phyloP scores from a whole-genome alignment of 164 flowering plant genomes.

The Berberis vulgaris region DNA sequence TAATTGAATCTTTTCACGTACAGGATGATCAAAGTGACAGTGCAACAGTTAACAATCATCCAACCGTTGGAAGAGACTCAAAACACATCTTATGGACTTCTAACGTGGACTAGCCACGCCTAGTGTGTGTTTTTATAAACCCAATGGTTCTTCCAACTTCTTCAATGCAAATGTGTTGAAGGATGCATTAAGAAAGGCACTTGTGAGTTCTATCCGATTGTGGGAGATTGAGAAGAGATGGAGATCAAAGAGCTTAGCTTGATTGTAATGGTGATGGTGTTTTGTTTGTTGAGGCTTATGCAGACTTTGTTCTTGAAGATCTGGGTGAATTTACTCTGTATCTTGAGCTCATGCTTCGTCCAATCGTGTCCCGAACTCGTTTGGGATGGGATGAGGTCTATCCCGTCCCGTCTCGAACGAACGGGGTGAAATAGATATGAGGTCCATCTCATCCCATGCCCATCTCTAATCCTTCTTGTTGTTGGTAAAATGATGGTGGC shows the following conservation, averaged over 20 bases:
- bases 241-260: slow-evolving; percentile 44
- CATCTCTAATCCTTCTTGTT: no score
- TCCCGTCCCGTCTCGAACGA: no score
- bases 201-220: slow-evolving; percentile 49
- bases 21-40: neutral
- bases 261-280: slow-evolving; percentile 46
- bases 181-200: neutral
- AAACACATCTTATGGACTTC: slow-evolving; percentile 11
- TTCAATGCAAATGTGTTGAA: slow-evolving; percentile 14
- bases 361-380: no score
- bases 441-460: no score
- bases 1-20: neutral
- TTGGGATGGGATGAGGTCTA: no score
- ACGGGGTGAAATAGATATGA: no score
- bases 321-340: slow-evolving; percentile 48
- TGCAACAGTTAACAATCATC: neutral
- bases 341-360: slow-evolving; percentile 19
- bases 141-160: slow-evolving; percentile 15
- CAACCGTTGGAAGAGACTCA: slow-evolving; percentile 15
- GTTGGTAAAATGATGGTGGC: no score
- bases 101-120: slow-evolving; percentile 16
- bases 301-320: slow-evolving; percentile 32
- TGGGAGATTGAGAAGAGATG: slow-evolving; percentile 35
- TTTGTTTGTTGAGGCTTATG: slow-evolving; percentile 44
- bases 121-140: slow-evolving; percentile 15